A percentile compares a stretch with the other conserved stretches of the same genome.
phyloP scores from a whole-genome alignment of 306 rosid species.

The Cercis canadensis region DNA sequence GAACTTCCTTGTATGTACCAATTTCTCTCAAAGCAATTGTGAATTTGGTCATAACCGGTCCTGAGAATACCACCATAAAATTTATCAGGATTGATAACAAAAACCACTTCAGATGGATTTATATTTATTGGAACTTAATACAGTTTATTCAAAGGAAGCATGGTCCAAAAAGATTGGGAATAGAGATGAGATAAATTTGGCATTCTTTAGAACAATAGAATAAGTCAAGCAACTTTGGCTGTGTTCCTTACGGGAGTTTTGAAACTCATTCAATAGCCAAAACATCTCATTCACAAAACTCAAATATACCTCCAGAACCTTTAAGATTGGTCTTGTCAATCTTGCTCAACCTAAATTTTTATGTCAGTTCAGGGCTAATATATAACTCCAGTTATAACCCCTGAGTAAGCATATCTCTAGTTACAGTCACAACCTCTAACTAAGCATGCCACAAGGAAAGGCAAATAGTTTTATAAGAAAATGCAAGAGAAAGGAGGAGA shows the following conservation, averaged over 20 bases:
- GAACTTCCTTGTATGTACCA: slow-evolving; percentile 88
- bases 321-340: neutral
- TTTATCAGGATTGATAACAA: slow-evolving; percentile 30
- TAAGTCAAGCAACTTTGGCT: slow-evolving; percentile 23
- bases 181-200: slow-evolving; percentile 22
- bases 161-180: slow-evolving; percentile 13
- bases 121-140: slow-evolving; percentile 21
- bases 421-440: slow-evolving; percentile 30
- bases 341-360: slow-evolving; percentile 24
- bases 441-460: slow-evolving; percentile 5
- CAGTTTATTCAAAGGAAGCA: slow-evolving; percentile 23
- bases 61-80: slow-evolving; percentile 47
- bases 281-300: slow-evolving; percentile 20
- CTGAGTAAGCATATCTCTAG: slow-evolving; percentile 20
- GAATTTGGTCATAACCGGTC: slow-evolving; percentile 90
- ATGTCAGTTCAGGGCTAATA: slow-evolving; percentile 31
- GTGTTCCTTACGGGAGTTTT: slow-evolving; percentile 21
- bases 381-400: slow-evolving; percentile 18
- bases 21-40: slow-evolving; percentile 91
- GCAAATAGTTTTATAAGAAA: slow-evolving; percentile 25
- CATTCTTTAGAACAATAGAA: slow-evolving; percentile 25
- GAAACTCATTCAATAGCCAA: slow-evolving; percentile 18
- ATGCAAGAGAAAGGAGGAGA: slow-evolving; percentile 1
- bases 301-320: neutral
- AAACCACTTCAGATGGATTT: neutral